Percentiles rank a stretch among this genome's conserved stretches.
These are phyloP conservation scores for Apiospora saccharicola DNA, from an alignment of 2,329 filamentous ascomycete genomes.

Conservation along the genomic window DNA sequence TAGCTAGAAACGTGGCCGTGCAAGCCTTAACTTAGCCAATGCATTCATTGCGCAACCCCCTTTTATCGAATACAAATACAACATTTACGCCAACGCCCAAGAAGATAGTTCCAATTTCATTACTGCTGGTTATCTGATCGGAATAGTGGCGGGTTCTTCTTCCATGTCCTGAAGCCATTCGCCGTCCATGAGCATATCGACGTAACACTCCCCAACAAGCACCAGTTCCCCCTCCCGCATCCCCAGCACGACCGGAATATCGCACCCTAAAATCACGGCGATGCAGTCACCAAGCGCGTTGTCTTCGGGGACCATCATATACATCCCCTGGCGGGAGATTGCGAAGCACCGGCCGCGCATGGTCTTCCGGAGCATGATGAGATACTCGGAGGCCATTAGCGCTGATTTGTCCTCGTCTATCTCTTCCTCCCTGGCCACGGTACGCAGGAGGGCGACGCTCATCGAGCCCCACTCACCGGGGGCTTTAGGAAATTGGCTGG, in stretches of 20 bases:
- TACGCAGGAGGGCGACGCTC: too few species aligned
- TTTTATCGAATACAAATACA: neutral
- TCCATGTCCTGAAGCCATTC: neutral
- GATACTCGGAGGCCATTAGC: neutral
- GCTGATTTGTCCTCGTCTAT: neutral
- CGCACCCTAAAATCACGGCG: neutral
- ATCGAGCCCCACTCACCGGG: too few species aligned
- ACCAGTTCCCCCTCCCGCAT: neutral
- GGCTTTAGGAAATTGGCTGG: too few species aligned
- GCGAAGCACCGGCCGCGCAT: neutral
- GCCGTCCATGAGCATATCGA: neutral
- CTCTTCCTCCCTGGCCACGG: neutral
- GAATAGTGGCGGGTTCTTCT: neutral
- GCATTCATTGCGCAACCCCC: too few species aligned
- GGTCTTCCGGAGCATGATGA: constrained; percentile 5
- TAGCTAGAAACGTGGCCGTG: too few species aligned
- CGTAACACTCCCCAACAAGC: neutral
- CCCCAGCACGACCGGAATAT: neutral
- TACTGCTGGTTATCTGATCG: neutral
- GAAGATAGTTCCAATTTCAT: too few species aligned
- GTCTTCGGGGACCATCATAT: neutral
- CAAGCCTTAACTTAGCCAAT: too few species aligned
- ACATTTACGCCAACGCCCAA: neutral
- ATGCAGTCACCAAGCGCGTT: neutral
- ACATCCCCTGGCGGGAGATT: neutral